Evolutionary conservation across 1,284 basidiomycete genomes (phyloP), one percentile per base, ranked within the genome.

Genomic region (Phlebopus sp.): DNA sequence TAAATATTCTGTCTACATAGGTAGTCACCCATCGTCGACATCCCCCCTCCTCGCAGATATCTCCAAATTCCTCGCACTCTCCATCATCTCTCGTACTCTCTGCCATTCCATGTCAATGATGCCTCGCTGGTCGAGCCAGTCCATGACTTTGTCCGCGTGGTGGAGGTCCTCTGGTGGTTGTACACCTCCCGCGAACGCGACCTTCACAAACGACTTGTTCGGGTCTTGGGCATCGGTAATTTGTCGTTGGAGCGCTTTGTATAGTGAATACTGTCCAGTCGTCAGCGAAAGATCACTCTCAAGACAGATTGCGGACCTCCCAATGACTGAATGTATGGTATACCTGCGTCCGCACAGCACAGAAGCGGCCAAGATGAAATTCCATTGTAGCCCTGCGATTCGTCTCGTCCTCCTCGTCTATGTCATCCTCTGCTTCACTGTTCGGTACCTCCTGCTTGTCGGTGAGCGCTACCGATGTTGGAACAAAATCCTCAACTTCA

Each of bases 261-360:
- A 88, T 23, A 88, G 70, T 7, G 73, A 61, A 58, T 81, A 74
- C 84, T 89, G 46, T 29, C 6, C n/a, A 18, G 17, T 27, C 25
- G 23, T 37, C 38, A n/a, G 49, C 32, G 18, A 32, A 37, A 29
- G 40, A 45, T 17, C 44, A 49, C 10, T 42, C 9, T 32, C n/a
- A 34, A 31, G 13, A 25, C 35, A 31, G 52, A 44, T 31, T 17
- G 46, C 77, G 50, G 56, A 91, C 91, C 82, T 90, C 88, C 91
- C 92, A 94, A 59, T 94, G 91, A 8, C 76, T 78, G 62, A 93
- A 82, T 48, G 77, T 69, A 63, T 94, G 90, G 59, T 81, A 92
- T 18, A 84, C 77, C 50, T 70, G 67, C 2, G 84, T 82, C 46
- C 90, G 75, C 35, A 70, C 69, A 2, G 83, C 85, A 63, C 91